These are phyloP conservation scores for Triangularia setosa DNA, from an alignment of 2,329 filamentous ascomycete genomes.

Conservation along the genomic window DNA sequence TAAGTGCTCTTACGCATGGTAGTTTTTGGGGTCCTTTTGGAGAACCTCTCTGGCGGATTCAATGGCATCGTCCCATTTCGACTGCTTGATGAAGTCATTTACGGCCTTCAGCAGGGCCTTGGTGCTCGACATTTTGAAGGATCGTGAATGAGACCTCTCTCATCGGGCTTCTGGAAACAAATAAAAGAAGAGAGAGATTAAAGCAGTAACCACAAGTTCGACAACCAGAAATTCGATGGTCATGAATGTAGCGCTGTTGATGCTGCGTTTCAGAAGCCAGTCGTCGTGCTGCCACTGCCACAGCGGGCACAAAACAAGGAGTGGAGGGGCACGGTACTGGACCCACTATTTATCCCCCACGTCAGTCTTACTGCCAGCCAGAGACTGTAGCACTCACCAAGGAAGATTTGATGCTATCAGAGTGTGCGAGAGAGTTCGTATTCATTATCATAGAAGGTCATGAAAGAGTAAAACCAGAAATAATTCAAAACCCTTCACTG, in stretches of 20 bases:
- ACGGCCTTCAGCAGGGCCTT: conserved; percentile 81
- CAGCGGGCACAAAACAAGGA: neutral
- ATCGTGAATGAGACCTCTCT: neutral
- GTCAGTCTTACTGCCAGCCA: no score
- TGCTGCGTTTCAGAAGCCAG: neutral
- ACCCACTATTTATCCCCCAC: neutral
- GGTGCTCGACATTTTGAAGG: conserved; percentile 44
- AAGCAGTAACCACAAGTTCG: neutral
- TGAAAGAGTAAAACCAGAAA: no score
- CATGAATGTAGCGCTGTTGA: neutral
- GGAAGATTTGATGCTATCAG: no score
- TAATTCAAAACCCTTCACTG: no score
- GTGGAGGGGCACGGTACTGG: neutral
- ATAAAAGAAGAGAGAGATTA: neutral
- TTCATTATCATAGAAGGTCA: no score
- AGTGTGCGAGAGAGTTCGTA: no score
- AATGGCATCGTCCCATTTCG: conserved; percentile 74
- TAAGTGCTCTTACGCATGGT: conserved; percentile 62
- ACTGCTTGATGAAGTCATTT: conserved; percentile 69
- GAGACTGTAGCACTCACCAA: no score
- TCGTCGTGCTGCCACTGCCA: neutral
- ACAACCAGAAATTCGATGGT: neutral
- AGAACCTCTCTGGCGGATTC: conserved; percentile 66
- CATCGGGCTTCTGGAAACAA: neutral
- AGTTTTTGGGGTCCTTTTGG: conserved; percentile 69